phyloP scores from a whole-genome alignment of 352 stramenopile genomes.

The Phytophthora idaei region DNA sequence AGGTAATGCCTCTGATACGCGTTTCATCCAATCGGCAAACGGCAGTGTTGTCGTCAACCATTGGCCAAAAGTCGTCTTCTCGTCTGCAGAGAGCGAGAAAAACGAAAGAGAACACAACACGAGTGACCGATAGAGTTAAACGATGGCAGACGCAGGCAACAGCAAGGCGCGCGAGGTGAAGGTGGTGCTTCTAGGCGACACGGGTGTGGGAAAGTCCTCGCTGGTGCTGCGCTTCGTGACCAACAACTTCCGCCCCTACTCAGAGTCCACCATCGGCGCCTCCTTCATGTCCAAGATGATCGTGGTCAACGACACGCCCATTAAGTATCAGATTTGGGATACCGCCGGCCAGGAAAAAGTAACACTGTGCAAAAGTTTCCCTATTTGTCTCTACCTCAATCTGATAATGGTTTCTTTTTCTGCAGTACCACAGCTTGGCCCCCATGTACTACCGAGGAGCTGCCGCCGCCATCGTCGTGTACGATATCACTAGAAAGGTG shows the following conservation, averaged over 20 bases:
- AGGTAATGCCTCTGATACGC: constrained; percentile 14
- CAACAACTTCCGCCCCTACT: constrained; percentile 97
- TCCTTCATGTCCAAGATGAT: constrained; percentile 98
- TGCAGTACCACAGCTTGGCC: constrained; percentile 94
- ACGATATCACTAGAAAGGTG: constrained; percentile 97
- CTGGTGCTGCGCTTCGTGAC: constrained; percentile 97
- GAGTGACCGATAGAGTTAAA: constrained; percentile 16
- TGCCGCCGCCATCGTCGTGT: constrained; percentile 97
- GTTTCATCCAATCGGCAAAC: constrained; percentile 18
- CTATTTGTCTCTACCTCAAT: constrained; percentile 6
- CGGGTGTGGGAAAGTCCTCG: constrained; percentile 96
- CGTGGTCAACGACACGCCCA: constrained; percentile 89
- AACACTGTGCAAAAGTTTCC: constrained; percentile 3
- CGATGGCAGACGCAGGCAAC: constrained; percentile 59
- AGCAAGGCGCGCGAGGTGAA: constrained; percentile 90
- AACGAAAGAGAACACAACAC: constrained; percentile 17
- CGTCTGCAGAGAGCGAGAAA: constrained; percentile 19
- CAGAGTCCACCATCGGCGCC: constrained; percentile 96
- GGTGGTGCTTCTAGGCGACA: constrained; percentile 93
- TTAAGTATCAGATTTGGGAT: constrained; percentile 99
- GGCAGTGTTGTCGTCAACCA: neutral
- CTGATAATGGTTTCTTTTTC: constrained; percentile 11
- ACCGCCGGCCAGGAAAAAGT: constrained; percentile 97
- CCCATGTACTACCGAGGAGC: constrained; percentile 99
- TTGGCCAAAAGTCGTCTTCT: constrained; percentile 2